Evolutionary conservation across 2,329 filamentous ascomycete species (phyloP).

Genomic region (Fusarium sp.): DNA sequence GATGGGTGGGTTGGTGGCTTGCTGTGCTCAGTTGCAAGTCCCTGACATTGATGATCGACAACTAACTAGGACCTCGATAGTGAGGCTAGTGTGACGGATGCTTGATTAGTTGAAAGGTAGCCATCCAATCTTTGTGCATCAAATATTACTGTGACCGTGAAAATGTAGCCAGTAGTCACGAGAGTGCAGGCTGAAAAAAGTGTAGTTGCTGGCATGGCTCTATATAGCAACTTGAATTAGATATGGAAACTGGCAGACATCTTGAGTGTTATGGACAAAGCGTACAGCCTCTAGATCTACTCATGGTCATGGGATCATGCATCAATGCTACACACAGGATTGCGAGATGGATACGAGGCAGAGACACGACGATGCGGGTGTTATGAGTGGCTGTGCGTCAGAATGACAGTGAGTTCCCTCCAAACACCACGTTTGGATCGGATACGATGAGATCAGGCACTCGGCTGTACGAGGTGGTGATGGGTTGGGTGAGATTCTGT

Average conservation of each 20-base stretch:
- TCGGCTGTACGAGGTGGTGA: constrained; percentile 3
- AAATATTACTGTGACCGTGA: neutral
- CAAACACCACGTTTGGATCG: neutral
- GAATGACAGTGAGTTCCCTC: neutral
- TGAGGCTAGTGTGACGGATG: neutral
- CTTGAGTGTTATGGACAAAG: neutral
- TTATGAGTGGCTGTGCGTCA: neutral
- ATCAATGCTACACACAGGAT: neutral
- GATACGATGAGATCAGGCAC: constrained; percentile 16
- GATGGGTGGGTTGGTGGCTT: constrained; percentile 4
- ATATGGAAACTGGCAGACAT: neutral
- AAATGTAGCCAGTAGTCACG: neutral
- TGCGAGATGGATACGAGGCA: neutral
- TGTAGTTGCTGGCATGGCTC: neutral
- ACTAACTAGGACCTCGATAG: constrained; percentile 10
- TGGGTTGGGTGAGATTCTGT: neutral
- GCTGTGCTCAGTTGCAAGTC: neutral
- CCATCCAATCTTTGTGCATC: neutral
- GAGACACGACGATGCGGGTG: neutral
- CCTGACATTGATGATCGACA: constrained; percentile 30
- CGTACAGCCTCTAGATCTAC: neutral
- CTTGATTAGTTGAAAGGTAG: neutral
- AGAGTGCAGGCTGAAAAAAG: neutral
- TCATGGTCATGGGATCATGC: neutral
- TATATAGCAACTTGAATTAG: neutral